phyloP scores from a whole-genome alignment of 208 protist genomes.

The Naegleria fowleri region DNA sequence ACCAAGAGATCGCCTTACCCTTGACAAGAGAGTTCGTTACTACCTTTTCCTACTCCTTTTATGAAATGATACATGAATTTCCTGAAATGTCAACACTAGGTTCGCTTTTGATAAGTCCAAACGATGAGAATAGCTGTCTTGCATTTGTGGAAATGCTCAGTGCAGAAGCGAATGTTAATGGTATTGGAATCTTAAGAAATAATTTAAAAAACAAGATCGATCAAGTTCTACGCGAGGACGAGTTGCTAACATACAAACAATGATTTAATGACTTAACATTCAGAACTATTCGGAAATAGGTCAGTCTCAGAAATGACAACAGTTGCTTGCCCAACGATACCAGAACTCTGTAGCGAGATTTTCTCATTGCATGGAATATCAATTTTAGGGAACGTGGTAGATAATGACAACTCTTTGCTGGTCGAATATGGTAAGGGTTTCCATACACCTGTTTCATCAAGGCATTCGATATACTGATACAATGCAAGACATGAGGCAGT shows the following conservation, averaged over 20 bases:
- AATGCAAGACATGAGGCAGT: neutral
- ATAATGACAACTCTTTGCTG: neutral
- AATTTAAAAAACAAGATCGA: neutral
- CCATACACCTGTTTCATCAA: neutral
- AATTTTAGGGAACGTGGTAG: neutral
- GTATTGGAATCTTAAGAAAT: neutral
- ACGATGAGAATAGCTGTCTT: neutral
- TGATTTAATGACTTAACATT: neutral
- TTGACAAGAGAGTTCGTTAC: neutral
- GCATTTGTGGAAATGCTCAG: neutral
- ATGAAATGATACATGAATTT: neutral
- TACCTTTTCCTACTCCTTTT: neutral
- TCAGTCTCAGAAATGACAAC: neutral
- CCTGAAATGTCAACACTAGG: too few relatives aligned
- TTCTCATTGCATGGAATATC: neutral
- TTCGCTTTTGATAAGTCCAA: neutral
- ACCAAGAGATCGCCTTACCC: neutral
- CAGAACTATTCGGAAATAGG: neutral
- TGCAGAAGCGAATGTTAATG: neutral
- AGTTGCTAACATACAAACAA: neutral
- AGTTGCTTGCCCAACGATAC: neutral
- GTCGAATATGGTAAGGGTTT: neutral
- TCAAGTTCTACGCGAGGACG: too few relatives aligned
- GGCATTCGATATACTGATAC: neutral
- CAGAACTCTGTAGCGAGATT: neutral